Base-by-base conservation (phyloP, 2,329 filamentous ascomycete species). In the Emergomyces pasteurianus region DNA sequence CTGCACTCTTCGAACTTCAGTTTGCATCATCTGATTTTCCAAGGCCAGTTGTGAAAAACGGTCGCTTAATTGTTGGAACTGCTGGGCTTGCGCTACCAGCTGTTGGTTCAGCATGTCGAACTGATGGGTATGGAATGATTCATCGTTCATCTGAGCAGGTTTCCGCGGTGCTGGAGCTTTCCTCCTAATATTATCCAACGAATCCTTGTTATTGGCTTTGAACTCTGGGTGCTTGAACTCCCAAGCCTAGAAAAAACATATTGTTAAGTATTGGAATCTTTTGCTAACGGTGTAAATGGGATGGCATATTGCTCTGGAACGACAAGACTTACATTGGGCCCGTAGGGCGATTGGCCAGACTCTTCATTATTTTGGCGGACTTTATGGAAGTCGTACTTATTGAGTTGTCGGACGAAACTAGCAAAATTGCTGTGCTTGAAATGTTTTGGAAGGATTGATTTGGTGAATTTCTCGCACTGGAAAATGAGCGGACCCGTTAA, bases 371-470 rank as follows among this genome's bases (percentile, higher is more conserved):
- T 89, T 70, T 88, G 89, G 65, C 94, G 85, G 65, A 97, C 92
- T 80, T 99, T 99, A 80, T 99, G 94, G 68, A 99, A 99, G 72
- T 96, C 92, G 74, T 95, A 96, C 73, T 96, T 96, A 79, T 96
- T 96, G 62, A 96, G 79, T 73, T 96, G 92, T 56, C 92, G 88
- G 62, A 96, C 92, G 72, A 96, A 96, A 75, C 91, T 96, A 38
- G 92, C 92, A 78, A 96, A 96, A 74, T 96, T 96, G 82, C 90
- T 95, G 77, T 97, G 94, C 76, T 99, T 99, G 81, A 99, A 99
- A 70, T 97, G 91, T 73, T 97, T 96, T 2, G 94, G 94, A 18
- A 99, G 84, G 68, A 99, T 95, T 46, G 89, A 88, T 74, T 96
- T 96, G 26, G 94, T 97, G 71, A 99, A 99, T 74, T 95, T 96